Conservation (phyloP, 2,329 filamentous ascomycete species). For the Microdochium nivale region DNA sequence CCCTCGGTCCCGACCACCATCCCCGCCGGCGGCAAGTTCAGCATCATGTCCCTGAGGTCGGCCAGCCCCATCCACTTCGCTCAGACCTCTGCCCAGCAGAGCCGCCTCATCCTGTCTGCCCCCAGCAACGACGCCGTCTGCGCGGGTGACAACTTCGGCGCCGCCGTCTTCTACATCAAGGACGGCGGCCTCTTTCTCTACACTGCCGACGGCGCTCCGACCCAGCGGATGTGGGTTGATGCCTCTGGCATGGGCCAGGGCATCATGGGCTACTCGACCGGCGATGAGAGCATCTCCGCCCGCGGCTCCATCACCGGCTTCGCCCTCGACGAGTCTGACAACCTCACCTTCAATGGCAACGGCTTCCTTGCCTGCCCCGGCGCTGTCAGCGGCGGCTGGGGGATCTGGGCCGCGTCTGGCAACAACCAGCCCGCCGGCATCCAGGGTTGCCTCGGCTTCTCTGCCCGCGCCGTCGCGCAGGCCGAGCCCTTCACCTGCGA, state of each 20-base stretch:
- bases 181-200: conserved; percentile 40
- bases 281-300: conserved; percentile 24
- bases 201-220: conserved; percentile 24
- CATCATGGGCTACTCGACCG: conserved; percentile 41
- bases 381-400: conserved; percentile 31
- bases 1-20: conserved; percentile 13
- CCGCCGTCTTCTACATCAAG: conserved; percentile 41
- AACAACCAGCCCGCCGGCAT: conserved; percentile 24
- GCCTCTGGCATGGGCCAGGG: conserved; percentile 52
- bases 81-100: conserved; percentile 32
- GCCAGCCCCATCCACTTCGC: conserved; percentile 38
- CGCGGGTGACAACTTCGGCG: conserved; percentile 19
- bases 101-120: conserved; percentile 34
- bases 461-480: conserved; percentile 17
- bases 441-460: conserved; percentile 26
- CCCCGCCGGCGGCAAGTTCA: conserved; percentile 29
- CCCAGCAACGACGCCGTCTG: conserved; percentile 39
- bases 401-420: conserved; percentile 25
- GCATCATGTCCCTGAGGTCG: conserved; percentile 39
- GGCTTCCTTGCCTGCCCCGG: conserved; percentile 45
- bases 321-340: conserved; percentile 28
- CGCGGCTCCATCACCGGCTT: conserved; percentile 40
- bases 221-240: conserved; percentile 45
- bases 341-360: conserved; percentile 35
- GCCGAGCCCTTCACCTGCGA: conserved; percentile 24